A percentile compares a stretch with the other conserved stretches of the same genome.
Conservation (phyloP, 768 basidiomycete species). For the Tulasnella calospora region DNA sequence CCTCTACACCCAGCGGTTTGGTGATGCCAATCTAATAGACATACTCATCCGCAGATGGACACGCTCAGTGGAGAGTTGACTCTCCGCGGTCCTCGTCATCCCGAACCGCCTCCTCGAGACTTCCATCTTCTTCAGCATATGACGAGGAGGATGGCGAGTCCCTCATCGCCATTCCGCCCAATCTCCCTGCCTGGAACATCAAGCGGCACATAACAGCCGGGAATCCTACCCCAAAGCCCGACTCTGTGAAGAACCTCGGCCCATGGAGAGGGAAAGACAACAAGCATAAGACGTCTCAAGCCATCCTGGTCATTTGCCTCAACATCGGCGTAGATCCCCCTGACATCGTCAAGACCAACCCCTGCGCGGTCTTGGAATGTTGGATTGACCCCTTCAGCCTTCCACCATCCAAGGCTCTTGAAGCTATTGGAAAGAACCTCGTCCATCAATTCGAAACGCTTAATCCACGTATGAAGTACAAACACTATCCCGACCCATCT, state of each 20-base stretch:
- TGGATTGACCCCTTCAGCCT: constrained; percentile 96
- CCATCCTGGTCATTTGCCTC: constrained; percentile 82
- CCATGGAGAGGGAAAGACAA: constrained; percentile 44
- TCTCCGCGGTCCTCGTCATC: constrained; percentile 20
- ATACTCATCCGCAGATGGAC: neutral
- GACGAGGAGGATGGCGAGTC: constrained; percentile 21
- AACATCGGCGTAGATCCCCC: constrained; percentile 98
- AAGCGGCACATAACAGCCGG: constrained; percentile 89
- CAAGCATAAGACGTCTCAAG: constrained; percentile 87
- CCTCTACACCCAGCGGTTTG: neutral
- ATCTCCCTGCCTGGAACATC: constrained; percentile 29
- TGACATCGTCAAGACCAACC: constrained; percentile 94
- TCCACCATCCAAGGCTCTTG: constrained; percentile 87
- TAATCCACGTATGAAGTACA: constrained; percentile 89
- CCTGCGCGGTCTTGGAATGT: constrained; percentile 89
- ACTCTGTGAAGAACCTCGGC: constrained; percentile 20
- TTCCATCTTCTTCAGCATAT: constrained; percentile 9
- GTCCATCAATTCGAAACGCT: constrained; percentile 95
- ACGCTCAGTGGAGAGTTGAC: constrained; percentile 8
- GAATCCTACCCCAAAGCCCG: constrained; percentile 58
- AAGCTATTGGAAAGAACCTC: constrained; percentile 87
- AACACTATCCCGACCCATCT: constrained; percentile 90
- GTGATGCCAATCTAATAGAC: too few relatives aligned
- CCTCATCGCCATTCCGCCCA: constrained; percentile 29
- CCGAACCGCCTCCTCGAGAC: constrained; percentile 8